phyloP scores from a whole-genome alignment of 2,329 filamentous ascomycete genomes.

The Lasiodiplodia theobromae region DNA sequence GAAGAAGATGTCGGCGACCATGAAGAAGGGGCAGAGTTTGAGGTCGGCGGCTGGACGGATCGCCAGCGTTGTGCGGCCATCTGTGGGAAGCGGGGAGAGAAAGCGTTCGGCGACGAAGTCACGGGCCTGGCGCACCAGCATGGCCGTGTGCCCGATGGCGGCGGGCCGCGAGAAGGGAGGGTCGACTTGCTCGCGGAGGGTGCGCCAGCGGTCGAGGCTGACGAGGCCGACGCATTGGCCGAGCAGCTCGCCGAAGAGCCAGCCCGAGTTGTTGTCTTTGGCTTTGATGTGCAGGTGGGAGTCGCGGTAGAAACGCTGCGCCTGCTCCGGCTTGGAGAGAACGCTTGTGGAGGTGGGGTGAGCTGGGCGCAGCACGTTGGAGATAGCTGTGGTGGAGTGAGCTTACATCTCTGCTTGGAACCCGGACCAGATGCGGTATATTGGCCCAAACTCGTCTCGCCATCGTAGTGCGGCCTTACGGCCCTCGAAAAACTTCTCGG shows the following conservation, averaged over 20 bases:
- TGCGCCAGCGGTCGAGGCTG: constrained; percentile 42
- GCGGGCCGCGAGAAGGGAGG: constrained; percentile 33
- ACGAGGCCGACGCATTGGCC: constrained; percentile 55
- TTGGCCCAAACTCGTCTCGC: constrained; percentile 42
- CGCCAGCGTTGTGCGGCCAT: too few species aligned
- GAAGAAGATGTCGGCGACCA: constrained; percentile 50
- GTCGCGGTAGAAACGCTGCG: constrained; percentile 51
- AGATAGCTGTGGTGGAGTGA: background rate
- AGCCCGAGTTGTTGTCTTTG: constrained; percentile 51
- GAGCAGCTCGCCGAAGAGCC: constrained; percentile 49
- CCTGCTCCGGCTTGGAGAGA: constrained; percentile 44
- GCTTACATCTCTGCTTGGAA: constrained; percentile 50
- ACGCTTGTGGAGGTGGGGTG: constrained; percentile 42
- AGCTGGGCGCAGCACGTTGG: too few species aligned
- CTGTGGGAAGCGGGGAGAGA: too few species aligned
- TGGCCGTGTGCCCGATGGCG: constrained; percentile 15
- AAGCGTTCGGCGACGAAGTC: constrained; percentile 27
- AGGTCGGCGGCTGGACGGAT: constrained; percentile 42
- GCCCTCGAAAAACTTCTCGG: constrained; percentile 52
- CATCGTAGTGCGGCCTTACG: constrained; percentile 43
- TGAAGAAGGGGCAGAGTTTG: constrained; percentile 48
- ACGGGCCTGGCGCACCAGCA: constrained; percentile 3
- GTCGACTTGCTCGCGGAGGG: constrained; percentile 36
- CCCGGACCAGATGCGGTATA: constrained; percentile 50
- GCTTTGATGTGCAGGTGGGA: constrained; percentile 55